Evolutionary conservation across 345 rosid species (phyloP).

Genomic region (Gynandropsis gynandra): DNA sequence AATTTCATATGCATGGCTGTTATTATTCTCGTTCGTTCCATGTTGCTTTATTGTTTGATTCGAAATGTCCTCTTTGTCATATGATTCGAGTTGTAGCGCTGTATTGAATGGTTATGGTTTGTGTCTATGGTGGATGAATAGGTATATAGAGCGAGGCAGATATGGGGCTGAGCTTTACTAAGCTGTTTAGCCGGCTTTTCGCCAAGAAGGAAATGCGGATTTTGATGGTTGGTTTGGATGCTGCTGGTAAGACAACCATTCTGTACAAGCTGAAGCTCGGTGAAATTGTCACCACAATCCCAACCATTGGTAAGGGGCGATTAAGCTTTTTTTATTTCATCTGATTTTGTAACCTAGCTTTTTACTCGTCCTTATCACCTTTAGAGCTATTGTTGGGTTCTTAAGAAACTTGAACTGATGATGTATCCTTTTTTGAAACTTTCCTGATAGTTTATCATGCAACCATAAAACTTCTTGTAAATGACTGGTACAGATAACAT

Average conservation of each 20-base stretch:
- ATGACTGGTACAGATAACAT: too few species aligned
- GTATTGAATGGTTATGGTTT: background rate
- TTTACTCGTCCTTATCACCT: too few species aligned
- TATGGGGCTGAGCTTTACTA: slow-evolving; percentile 49
- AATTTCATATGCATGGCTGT: background rate
- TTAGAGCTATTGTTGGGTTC: too few species aligned
- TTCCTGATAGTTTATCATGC: too few species aligned
- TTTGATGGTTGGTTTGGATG: too few species aligned
- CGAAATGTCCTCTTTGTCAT: background rate
- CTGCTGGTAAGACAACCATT: too few species aligned
- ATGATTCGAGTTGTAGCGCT: too few species aligned
- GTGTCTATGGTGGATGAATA: background rate
- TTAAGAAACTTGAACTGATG: too few species aligned
- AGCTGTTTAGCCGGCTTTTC: slow-evolving; percentile 47
- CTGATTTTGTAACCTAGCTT: too few species aligned
- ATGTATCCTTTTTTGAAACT: too few species aligned
- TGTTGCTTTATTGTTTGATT: background rate
- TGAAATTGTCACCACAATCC: slow-evolving; percentile 57
- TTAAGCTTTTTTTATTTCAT: background rate
- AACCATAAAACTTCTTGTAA: too few species aligned
- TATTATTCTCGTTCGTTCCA: background rate
- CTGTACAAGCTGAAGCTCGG: slow-evolving; percentile 65
- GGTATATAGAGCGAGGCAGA: slow-evolving; percentile 10
- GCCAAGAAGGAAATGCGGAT: slow-evolving; percentile 61
- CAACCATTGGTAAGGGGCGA: slow-evolving; percentile 46